A percentile compares a stretch with the other conserved stretches of the same genome.
Conservation (phyloP, 1,284 basidiomycete species). For the Cerrena zonata region DNA sequence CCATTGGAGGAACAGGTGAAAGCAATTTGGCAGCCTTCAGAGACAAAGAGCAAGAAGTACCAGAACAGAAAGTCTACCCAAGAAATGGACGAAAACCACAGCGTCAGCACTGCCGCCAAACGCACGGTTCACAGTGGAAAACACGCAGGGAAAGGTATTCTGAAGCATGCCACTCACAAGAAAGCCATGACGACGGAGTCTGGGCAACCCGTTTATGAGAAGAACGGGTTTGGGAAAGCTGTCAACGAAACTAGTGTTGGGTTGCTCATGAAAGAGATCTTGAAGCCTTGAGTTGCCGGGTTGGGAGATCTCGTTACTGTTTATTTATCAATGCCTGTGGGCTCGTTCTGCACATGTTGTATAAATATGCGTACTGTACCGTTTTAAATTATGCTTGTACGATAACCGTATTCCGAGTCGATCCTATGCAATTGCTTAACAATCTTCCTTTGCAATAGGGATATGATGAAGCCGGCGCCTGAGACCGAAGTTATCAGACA, state of each 20-base stretch:
- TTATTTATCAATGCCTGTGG: too few relatives aligned
- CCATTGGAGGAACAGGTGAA: slow-evolving; percentile 51
- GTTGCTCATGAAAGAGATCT: slow-evolving; percentile 14
- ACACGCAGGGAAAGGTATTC: not conserved
- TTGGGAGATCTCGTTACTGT: too few relatives aligned
- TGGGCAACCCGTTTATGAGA: not conserved
- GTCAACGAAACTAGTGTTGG: slow-evolving; percentile 18
- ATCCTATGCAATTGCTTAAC: too few relatives aligned
- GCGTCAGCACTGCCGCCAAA: not conserved
- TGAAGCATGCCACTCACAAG: slow-evolving; percentile 1
- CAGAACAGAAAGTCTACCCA: slow-evolving; percentile 3
- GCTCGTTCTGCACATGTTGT: too few relatives aligned
- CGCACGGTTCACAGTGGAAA: not conserved
- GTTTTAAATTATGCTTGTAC: too few relatives aligned
- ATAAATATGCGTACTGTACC: too few relatives aligned
- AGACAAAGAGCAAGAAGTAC: slow-evolving; percentile 5
- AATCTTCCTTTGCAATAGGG: too few relatives aligned
- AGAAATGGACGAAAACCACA: not conserved
- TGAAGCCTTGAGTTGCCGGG: slow-evolving; percentile 3
- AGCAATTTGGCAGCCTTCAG: slow-evolving; percentile 37
- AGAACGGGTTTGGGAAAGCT: slow-evolving; percentile 4
- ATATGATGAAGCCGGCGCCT: too few relatives aligned
- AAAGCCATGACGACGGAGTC: slow-evolving; percentile 3
- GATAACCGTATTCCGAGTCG: too few relatives aligned
- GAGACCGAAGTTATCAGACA: too few relatives aligned